Base-by-base conservation (phyloP, 768 basidiomycete species). In the Xerocomus spinulosus region DNA sequence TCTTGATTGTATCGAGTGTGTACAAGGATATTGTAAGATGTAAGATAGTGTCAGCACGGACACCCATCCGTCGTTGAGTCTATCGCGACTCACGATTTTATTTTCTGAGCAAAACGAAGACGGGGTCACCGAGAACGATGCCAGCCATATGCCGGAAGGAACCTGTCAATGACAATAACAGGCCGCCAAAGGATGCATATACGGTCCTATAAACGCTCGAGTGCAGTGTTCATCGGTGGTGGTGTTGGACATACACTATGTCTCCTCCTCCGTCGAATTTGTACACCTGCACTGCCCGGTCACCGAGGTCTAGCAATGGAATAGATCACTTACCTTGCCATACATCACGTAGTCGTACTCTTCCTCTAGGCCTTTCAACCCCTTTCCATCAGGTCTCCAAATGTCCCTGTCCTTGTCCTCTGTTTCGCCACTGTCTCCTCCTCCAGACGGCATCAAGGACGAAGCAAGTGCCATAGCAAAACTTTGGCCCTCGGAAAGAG, bases 291-390 rank as follows among this genome's bases (percentile, higher is more conserved):
- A 25, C 44, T 15, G 49, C 43, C 61, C 48, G 33, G 49, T 61
- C 28, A 53, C 42, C 12, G 6, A 41, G 13, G 20, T 18, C 23
- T 5, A 9, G 23, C 26, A 8, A 23, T 15, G 39, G 18, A 17
- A 47, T 10, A 23, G 39, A 35, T 37, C 26, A 10, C 54, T 49
- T 55, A 94, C 92, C 83, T 94, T 98, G 26, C 95, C 95, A 66
- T 91, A 93, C 93, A 97, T 97, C 55, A 99, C 95, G 73, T 98
- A 99, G 62, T 97, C 94, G 61, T 92, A 99, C 55, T 98, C 93
- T 49, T 92, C 87, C 54, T 97, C 95, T 23, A 99, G 66, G 10
- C 84, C 94, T 63, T 79, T 76, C 55, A 75, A 78, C 13, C 80
- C 90, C 68, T 84, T 92, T 30, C 84, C 85, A 61, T 90, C 89